Base-by-base conservation (phyloP, 2,329 filamentous ascomycete genomes). In the Thermoascus crustaceus region DNA sequence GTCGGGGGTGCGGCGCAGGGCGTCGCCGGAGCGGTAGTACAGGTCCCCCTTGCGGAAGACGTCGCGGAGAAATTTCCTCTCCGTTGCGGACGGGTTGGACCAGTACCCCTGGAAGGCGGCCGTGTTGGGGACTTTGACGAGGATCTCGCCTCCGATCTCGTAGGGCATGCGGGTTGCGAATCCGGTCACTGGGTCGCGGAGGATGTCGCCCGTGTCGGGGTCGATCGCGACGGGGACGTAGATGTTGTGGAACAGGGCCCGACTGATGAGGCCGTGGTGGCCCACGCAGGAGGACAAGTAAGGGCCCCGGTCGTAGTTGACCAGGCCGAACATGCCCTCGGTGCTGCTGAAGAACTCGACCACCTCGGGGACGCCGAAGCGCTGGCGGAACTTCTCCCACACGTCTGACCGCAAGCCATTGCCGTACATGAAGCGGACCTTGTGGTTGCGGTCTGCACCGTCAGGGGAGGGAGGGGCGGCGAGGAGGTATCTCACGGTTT, bases 341-440 rank as follows among this genome's bases (percentile, higher is more conserved):
- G 80, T 84, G 39, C 78, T 82, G 54, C 81, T 83, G 68, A 85
- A 88, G 61, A 88, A 86, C 56, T 88, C 83, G 41, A 65, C 67
- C 2, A 88, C 74, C 18, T 73, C 69, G 62, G 53, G 34, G 5
- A 68, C 47, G 11, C 57, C 59, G 44, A 58, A 60, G 3, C 56
- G 45, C 10, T 49, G 44, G 16, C 53, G 53, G 55, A 84, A 84
- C 14, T 69, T 66, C 19, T 67, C 58, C 80, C 80, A 85, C 1
- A 84, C 75, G 47, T 85, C 80, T 0, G 79, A 78, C 5, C 40
- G 54, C 4, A 73, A 47, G 0, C 69, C 69, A 36, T 73, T 73
- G 2, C 69, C 69, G 24, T 60, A 61, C 36, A 67, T 67, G 16
- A 63, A 55, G 13, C 63, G 61, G 14, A 68, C 60, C 10, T 59